A percentile compares a stretch with the other conserved stretches of the same genome.
These are phyloP conservation scores for Paramecium octaurelia DNA, from an alignment of 73 alveolate genomes.

Conservation along the genomic window DNA sequence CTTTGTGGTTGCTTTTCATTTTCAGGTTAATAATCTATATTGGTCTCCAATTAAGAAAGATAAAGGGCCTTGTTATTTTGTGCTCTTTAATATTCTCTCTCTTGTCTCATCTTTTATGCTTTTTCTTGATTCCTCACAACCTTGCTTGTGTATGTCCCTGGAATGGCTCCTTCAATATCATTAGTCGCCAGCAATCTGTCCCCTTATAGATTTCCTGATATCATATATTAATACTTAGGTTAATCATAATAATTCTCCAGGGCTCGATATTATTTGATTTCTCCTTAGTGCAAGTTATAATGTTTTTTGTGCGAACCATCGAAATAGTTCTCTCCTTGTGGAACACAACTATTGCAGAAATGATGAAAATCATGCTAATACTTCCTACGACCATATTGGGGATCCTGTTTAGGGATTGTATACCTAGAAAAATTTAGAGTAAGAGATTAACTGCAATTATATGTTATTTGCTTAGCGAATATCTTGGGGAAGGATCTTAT, in stretches of 20 bases:
- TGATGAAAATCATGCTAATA: constrained; percentile 50
- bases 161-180: constrained; percentile 42
- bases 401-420: neutral
- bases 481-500: neutral
- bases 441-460: neutral
- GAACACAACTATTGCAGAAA: neutral
- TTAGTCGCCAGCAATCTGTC: neutral
- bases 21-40: neutral
- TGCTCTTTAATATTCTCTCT: neutral
- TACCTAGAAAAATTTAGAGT: neutral
- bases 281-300: constrained; percentile 14
- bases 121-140: constrained; percentile 5
- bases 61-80: neutral
- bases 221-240: neutral
- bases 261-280: constrained; percentile 32
- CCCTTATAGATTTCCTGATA: neutral
- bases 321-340: constrained; percentile 38
- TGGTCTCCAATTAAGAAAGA: neutral
- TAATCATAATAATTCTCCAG: neutral
- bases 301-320: constrained; percentile 6
- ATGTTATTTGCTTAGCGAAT: neutral
- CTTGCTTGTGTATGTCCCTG: neutral
- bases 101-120: neutral
- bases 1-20: neutral
- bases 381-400: neutral